phyloP scores from a whole-genome alignment of 2,329 filamentous ascomycete species.

The Stagonosporopsis chrysanthemi region DNA sequence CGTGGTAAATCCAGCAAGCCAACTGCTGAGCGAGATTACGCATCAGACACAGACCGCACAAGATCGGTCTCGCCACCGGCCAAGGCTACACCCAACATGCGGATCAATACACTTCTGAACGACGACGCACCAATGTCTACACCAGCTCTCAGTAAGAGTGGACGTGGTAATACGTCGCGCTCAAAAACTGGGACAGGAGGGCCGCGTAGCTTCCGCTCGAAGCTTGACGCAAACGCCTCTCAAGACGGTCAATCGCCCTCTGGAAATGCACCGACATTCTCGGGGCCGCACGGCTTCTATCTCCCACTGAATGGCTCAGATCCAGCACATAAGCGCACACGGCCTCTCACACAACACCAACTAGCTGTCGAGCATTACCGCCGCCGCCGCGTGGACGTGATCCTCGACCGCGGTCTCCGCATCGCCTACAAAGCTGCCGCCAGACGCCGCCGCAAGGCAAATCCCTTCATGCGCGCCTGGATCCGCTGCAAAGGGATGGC shows the following conservation, averaged over 20 bases:
- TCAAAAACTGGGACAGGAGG: slow-evolving; percentile 37
- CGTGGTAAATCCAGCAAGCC: slow-evolving; percentile 47
- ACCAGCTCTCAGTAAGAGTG: slow-evolving; percentile 51
- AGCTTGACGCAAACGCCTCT: slow-evolving; percentile 40
- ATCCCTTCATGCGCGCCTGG: slow-evolving; percentile 71
- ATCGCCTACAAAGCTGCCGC: slow-evolving; percentile 70
- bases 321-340: slow-evolving; percentile 62
- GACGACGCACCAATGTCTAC: slow-evolving; percentile 49
- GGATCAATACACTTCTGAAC: slow-evolving; percentile 58
- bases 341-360: slow-evolving; percentile 82
- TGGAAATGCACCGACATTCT: slow-evolving; percentile 48
- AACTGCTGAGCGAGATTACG: slow-evolving; percentile 47
- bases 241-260: slow-evolving; percentile 47
- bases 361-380: slow-evolving; percentile 81
- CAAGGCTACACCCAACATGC: slow-evolving; percentile 54
- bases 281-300: slow-evolving; percentile 61
- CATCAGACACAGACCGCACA: slow-evolving; percentile 57
- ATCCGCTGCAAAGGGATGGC: slow-evolving; percentile 64
- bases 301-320: slow-evolving; percentile 60
- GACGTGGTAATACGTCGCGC: slow-evolving; percentile 60
- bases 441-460: slow-evolving; percentile 68
- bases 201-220: slow-evolving; percentile 45
- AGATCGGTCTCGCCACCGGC: slow-evolving; percentile 54
- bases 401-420: slow-evolving; percentile 76
- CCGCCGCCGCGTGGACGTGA: slow-evolving; percentile 80